Evolutionary conservation across 768 basidiomycete genomes (phyloP).

Genomic region (Russula foetens): DNA sequence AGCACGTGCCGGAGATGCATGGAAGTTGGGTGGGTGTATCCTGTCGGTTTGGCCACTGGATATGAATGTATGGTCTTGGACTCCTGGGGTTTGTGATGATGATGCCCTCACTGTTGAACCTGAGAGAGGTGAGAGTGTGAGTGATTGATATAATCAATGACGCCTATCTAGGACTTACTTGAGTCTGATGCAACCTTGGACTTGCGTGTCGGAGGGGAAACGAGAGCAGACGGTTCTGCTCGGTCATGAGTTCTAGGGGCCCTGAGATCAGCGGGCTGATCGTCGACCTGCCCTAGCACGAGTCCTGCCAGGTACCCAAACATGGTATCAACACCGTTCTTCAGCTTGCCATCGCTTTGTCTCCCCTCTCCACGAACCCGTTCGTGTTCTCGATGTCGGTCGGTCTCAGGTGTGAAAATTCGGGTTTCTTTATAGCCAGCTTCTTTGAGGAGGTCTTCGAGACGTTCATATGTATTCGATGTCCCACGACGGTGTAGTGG

Average conservation of each 20-base stretch:
- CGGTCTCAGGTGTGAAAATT: slow-evolving; percentile 78
- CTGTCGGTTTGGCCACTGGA: slow-evolving; percentile 17
- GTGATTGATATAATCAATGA: background rate
- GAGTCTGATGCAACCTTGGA: background rate
- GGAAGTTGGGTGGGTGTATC: slow-evolving; percentile 22
- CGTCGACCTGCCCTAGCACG: slow-evolving; percentile 33
- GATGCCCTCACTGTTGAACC: background rate
- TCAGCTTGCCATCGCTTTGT: slow-evolving; percentile 29
- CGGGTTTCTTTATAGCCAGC: slow-evolving; percentile 92
- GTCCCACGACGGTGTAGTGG: slow-evolving; percentile 73
- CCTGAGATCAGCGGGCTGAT: slow-evolving; percentile 21
- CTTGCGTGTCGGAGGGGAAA: background rate
- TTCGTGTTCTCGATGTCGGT: slow-evolving; percentile 34
- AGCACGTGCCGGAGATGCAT: slow-evolving; percentile 45
- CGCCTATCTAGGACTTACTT: background rate
- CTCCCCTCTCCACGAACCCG: background rate
- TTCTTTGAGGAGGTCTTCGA: slow-evolving; percentile 79
- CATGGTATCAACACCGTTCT: slow-evolving; percentile 42
- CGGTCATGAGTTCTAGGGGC: slow-evolving; percentile 15
- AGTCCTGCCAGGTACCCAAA: slow-evolving; percentile 61
- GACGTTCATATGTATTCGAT: slow-evolving; percentile 70
- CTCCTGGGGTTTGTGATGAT: slow-evolving; percentile 12
- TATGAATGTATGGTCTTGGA: background rate
- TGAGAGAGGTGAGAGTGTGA: background rate
- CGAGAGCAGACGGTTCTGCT: background rate